Percentiles rank a stretch among this genome's conserved stretches.
Evolutionary conservation across 495 filamentous ascomycete species (phyloP).

Genomic region (Penicillium desertorum): DNA sequence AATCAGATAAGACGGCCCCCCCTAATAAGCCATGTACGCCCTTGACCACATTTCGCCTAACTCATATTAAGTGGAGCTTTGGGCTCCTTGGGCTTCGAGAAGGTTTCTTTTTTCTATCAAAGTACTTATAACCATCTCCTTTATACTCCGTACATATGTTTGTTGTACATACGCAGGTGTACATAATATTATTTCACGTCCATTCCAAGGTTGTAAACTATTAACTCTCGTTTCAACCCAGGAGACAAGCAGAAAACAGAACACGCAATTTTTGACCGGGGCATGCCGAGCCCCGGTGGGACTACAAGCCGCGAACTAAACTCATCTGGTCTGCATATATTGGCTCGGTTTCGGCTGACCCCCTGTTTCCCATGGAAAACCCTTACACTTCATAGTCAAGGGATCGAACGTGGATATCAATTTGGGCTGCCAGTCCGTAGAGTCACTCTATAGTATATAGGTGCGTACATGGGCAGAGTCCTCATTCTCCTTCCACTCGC

Average conservation of each 20-base stretch:
- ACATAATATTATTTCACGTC: neutral
- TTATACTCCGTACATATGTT: no score
- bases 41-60: constrained; percentile 9
- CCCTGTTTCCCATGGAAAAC: neutral
- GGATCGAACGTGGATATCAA: no score
- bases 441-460: no score
- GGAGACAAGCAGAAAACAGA: constrained; percentile 10
- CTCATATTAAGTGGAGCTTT: constrained; percentile 12
- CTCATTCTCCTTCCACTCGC: no score
- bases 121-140: no score
- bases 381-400: neutral
- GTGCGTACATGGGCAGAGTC: no score
- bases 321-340: neutral
- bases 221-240: neutral
- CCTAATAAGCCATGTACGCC: neutral
- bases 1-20: constrained; percentile 29
- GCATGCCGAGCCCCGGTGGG: constrained; percentile 26
- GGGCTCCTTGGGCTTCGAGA: constrained; percentile 14
- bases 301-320: constrained; percentile 19
- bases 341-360: neutral
- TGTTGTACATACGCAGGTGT: no score
- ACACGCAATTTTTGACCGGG: constrained; percentile 20
- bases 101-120: neutral
- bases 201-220: neutral
- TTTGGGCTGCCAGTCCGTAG: no score